These are phyloP conservation scores for Phytopythium sindhum DNA, from an alignment of 352 stramenopile genomes.

Conservation along the genomic window DNA sequence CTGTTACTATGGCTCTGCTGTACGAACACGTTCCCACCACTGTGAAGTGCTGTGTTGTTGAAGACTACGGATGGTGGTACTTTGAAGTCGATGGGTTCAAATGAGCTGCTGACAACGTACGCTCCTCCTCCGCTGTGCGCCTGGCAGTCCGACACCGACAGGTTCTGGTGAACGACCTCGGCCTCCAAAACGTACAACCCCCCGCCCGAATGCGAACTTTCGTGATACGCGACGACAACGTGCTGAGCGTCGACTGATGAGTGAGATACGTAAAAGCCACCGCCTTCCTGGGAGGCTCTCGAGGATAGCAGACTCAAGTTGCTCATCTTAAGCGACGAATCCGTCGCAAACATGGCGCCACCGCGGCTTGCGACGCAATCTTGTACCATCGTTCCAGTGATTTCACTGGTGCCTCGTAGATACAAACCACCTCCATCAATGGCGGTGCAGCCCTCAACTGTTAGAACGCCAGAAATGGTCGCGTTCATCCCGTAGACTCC, in stretches of 20 bases:
- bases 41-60: slow-evolving; percentile 1
- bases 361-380: slow-evolving; percentile 19
- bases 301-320: slow-evolving; percentile 8
- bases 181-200: not conserved
- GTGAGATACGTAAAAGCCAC: slow-evolving; percentile 10
- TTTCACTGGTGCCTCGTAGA: slow-evolving; percentile 7
- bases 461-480: slow-evolving; percentile 15
- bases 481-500: slow-evolving; percentile 14
- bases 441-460: slow-evolving; percentile 12
- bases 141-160: not conserved
- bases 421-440: slow-evolving; percentile 20
- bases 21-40: not conserved
- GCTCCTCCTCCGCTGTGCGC: slow-evolving; percentile 28
- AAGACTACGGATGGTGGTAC: not conserved
- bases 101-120: slow-evolving; percentile 19
- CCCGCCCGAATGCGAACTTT: not conserved
- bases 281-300: slow-evolving; percentile 18
- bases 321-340: slow-evolving; percentile 9
- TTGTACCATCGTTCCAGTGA: slow-evolving; percentile 8
- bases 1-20: not conserved
- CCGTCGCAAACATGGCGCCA: slow-evolving; percentile 26
- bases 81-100: not conserved
- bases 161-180: not conserved
- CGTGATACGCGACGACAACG: not conserved
- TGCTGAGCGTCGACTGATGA: not conserved